Evolutionary conservation across 106 monocot genomes (phyloP), one percentile per base, ranked within the genome.

Genomic region (Vanilla planifolia): DNA sequence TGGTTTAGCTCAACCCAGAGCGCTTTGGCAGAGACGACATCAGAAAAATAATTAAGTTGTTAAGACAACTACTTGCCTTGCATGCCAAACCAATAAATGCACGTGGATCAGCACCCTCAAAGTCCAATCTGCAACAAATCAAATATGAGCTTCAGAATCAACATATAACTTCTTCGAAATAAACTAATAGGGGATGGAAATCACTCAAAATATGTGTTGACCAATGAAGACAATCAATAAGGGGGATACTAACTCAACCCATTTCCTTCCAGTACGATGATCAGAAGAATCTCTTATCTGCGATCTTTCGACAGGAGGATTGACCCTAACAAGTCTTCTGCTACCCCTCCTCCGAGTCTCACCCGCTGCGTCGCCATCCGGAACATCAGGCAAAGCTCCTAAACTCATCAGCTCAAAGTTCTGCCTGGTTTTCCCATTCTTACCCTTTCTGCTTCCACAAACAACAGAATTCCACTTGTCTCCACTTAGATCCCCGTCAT

Each of bases 11-110:
- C 53, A 53, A 56, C 39, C 51, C 32, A 14, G 27, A 23, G 4
- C 4, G n/a, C 34, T 13, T 35, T 34, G 19, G 5, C 34, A 57
- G 34, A 35, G 19, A 2, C 30, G 30, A 28, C 6, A 14, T 11
- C 1, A 36, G 16, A 35, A 15, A 22, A 43, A 13, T 53, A 29
- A 28, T 20, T 21, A 34, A 20, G 33, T 8, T 57, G 50, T 16
- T 2, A 62, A 9, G 33, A 62, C 7, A 20, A 32, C 0, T 26
- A 70, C 77, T 62, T 69, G 69, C 96, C 91, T 98, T 98, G 88
- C 96, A 98, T 33, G 58, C 41, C 61, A 98, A 60, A n/a, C 96
- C 91, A 43, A 92, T 73, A 33, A 98, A 77, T 59, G 64, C 66
- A 64, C 60, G 39, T 55, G 96, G 87, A 68, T 98, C 82, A 1